Evolutionary conservation across 495 filamentous ascomycete genomes (phyloP).

Genomic region (Daldinia caldariorum): DNA sequence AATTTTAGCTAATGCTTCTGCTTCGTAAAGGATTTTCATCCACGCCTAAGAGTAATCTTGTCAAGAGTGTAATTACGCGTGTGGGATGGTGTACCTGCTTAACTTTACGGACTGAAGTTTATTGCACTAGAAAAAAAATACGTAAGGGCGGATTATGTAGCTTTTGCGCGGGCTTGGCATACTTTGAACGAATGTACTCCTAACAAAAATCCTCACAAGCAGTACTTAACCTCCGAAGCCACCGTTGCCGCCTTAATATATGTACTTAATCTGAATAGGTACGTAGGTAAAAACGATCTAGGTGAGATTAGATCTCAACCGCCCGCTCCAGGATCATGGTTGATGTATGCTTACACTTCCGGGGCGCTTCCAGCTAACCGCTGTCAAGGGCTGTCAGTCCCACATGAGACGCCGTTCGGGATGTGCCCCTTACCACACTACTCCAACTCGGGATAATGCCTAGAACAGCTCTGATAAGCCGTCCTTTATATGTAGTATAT

Average conservation of each 20-base stretch:
- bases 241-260: not conserved
- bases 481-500: no score
- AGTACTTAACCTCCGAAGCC: not conserved
- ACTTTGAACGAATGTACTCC: not conserved
- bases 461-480: no score
- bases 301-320: conserved; percentile 15
- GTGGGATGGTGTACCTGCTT: no score
- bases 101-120: not conserved
- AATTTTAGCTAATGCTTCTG: not conserved
- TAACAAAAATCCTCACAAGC: not conserved
- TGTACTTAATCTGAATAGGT: no score
- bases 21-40: not conserved
- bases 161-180: not conserved
- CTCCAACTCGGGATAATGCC: not conserved
- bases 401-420: not conserved
- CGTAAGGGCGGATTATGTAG: not conserved
- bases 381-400: not conserved
- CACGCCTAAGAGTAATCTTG: not conserved
- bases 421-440: conserved; percentile 1
- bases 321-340: not conserved
- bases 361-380: not conserved
- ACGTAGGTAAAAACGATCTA: no score
- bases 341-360: not conserved
- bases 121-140: not conserved
- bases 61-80: not conserved